Evolutionary conservation across 2,329 filamentous ascomycete species (phyloP).

Genomic region (Pseudopithomyces maydicus): DNA sequence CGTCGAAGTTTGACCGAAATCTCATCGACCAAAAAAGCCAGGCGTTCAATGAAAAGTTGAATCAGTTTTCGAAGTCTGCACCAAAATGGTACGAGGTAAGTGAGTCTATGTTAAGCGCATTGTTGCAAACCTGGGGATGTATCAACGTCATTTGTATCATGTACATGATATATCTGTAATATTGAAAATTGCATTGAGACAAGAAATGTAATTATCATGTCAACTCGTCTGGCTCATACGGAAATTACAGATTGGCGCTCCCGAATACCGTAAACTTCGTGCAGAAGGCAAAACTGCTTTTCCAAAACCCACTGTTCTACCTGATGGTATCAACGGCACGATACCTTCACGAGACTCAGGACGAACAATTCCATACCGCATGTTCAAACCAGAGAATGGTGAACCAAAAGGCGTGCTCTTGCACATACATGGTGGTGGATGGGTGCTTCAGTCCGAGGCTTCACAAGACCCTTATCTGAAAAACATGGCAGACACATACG

Average conservation of each 20-base stretch:
- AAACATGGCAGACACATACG: conserved; percentile 55
- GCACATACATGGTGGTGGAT: conserved; percentile 62
- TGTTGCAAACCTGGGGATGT: too few species aligned
- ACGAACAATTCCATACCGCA: conserved; percentile 58
- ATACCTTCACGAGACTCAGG: conserved; percentile 59
- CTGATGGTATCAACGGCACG: conserved; percentile 52
- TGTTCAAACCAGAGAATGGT: conserved; percentile 56
- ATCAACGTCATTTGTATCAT: too few species aligned
- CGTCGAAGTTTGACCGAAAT: conserved; percentile 50
- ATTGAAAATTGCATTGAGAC: too few species aligned
- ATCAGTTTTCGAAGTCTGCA: conserved; percentile 48
- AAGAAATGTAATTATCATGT: too few species aligned
- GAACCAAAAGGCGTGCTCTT: conserved; percentile 54
- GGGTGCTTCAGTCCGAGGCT: conserved; percentile 50
- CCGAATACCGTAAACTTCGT: conserved; percentile 60
- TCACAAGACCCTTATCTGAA: conserved; percentile 56
- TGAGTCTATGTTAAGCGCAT: not conserved
- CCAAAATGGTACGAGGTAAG: conserved; percentile 60
- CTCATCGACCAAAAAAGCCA: conserved; percentile 48
- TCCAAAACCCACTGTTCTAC: conserved; percentile 53
- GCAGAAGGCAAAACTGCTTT: conserved; percentile 59
- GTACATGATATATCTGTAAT: too few species aligned
- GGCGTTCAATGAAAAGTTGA: conserved; percentile 52
- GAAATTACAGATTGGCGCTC: conserved; percentile 53
- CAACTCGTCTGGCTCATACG: not conserved